Evolutionary conservation across 2,329 filamentous ascomycete genomes (phyloP).

Genomic region (Fusarium decemcellulare): DNA sequence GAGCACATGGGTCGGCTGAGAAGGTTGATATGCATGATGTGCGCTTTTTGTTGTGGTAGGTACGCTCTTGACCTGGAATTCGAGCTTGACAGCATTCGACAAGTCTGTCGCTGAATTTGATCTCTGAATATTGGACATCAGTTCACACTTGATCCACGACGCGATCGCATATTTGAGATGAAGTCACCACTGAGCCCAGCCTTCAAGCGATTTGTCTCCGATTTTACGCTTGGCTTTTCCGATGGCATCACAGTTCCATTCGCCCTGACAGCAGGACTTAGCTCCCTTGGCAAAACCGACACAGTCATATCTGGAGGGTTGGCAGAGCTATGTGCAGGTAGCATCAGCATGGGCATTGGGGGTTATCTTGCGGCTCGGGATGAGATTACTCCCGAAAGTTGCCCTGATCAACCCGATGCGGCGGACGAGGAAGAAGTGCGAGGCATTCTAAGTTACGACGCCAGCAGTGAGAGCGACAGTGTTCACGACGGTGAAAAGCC

Average conservation of each 20-base stretch:
- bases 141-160: too few species aligned
- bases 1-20: neutral
- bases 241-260: constrained; percentile 84
- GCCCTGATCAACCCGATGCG: neutral
- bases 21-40: neutral
- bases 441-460: constrained; percentile 46
- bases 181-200: constrained; percentile 44
- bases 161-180: constrained; percentile 22
- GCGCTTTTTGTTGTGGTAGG: too few species aligned
- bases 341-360: constrained; percentile 81
- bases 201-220: constrained; percentile 64
- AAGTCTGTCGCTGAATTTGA: too few species aligned
- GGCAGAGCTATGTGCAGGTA: constrained; percentile 79
- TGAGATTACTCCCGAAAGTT: constrained; percentile 26
- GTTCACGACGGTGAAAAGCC: constrained; percentile 26
- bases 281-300: constrained; percentile 70
- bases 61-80: too few species aligned
- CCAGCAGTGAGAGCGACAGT: constrained; percentile 20
- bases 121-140: neutral
- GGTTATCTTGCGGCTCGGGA: constrained; percentile 75
- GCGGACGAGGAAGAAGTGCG: constrained; percentile 41
- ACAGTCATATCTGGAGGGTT: constrained; percentile 78
- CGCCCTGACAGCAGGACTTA: constrained; percentile 79
- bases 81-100: too few species aligned
- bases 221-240: constrained; percentile 80